Conservation (phyloP, 2,329 filamentous ascomycete species). For the Phialophora verrucosa region DNA sequence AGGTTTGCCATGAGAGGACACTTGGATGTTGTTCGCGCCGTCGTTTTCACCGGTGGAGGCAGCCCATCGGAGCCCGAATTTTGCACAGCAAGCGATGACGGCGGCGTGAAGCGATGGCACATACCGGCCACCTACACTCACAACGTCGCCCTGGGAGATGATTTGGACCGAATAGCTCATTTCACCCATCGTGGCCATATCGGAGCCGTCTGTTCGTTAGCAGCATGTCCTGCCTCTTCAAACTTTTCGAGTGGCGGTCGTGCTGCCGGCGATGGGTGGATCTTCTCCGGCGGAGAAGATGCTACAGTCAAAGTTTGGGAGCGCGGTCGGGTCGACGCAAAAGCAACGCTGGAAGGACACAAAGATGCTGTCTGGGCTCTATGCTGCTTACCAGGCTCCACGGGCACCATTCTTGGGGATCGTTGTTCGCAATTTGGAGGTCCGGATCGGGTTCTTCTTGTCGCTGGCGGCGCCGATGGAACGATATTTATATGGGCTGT, state of each 20-base stretch:
- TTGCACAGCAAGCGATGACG: slow-evolving; percentile 93
- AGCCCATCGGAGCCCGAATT: slow-evolving; percentile 96
- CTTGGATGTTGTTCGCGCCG: slow-evolving; percentile 88
- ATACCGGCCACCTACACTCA: slow-evolving; percentile 73
- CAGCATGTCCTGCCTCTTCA: slow-evolving; percentile 83
- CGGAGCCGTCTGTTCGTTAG: slow-evolving; percentile 85
- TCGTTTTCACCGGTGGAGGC: slow-evolving; percentile 95
- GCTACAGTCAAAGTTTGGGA: slow-evolving; percentile 95
- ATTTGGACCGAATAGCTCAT: slow-evolving; percentile 89
- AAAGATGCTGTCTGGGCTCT: slow-evolving; percentile 96
- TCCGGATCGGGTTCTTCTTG: slow-evolving; percentile 85
- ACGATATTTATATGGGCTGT: slow-evolving; percentile 93
- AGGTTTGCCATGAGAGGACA: slow-evolving; percentile 91
- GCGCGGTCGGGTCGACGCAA: slow-evolving; percentile 88
- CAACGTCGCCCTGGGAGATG: slow-evolving; percentile 65
- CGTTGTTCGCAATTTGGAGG: slow-evolving; percentile 75
- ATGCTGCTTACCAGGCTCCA: slow-evolving; percentile 84
- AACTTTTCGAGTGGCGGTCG: slow-evolving; percentile 89
- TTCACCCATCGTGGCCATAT: slow-evolving; percentile 94
- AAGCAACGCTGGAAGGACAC: slow-evolving; percentile 91
- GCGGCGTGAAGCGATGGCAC: slow-evolving; percentile 94
- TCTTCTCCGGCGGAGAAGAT: slow-evolving; percentile 96
- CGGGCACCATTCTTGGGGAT: slow-evolving; percentile 77
- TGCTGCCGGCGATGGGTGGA: slow-evolving; percentile 92
- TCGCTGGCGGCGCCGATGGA: slow-evolving; percentile 88